phyloP scores from a whole-genome alignment of 108 stramenopile genomes.

The Fistulifera pelliculosa region DNA sequence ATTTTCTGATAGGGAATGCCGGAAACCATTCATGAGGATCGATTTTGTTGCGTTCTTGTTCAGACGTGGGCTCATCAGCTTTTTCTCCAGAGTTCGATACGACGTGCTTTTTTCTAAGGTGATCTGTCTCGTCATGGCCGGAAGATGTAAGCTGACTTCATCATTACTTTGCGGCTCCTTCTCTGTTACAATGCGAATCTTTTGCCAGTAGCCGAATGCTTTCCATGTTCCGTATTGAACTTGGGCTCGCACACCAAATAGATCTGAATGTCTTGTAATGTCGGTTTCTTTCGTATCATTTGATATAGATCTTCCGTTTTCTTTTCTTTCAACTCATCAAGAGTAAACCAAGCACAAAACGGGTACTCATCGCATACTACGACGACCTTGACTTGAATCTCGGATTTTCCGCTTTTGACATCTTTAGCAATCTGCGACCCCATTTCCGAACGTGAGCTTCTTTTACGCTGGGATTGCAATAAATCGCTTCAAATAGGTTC shows the following conservation, averaged over 20 bases:
- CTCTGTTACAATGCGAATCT: too few relatives aligned
- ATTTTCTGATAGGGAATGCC: too few relatives aligned
- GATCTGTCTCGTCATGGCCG: too few relatives aligned
- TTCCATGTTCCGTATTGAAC: too few relatives aligned
- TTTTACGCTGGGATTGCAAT: constrained; percentile 11
- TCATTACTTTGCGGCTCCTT: too few relatives aligned
- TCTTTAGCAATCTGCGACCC: constrained; percentile 14
- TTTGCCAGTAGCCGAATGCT: too few relatives aligned
- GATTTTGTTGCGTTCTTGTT: too few relatives aligned
- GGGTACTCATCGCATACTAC: not conserved
- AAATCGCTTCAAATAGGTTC: constrained; percentile 17
- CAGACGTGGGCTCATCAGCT: too few relatives aligned
- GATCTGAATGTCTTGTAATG: not conserved
- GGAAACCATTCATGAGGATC: too few relatives aligned
- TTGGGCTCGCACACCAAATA: not conserved
- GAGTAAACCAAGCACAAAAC: not conserved
- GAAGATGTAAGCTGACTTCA: too few relatives aligned
- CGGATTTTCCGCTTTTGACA: constrained; percentile 10
- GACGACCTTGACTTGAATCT: constrained; percentile 6
- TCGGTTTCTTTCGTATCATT: constrained; percentile 1
- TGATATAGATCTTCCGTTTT: not conserved
- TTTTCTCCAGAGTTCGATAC: too few relatives aligned
- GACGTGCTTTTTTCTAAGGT: too few relatives aligned
- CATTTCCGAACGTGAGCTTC: constrained; percentile 26
- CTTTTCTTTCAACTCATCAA: constrained; percentile 2